Evolutionary conservation across 371 early-diverging fungal species (phyloP).

Genomic region (Cokeromyces recurvatus): DNA sequence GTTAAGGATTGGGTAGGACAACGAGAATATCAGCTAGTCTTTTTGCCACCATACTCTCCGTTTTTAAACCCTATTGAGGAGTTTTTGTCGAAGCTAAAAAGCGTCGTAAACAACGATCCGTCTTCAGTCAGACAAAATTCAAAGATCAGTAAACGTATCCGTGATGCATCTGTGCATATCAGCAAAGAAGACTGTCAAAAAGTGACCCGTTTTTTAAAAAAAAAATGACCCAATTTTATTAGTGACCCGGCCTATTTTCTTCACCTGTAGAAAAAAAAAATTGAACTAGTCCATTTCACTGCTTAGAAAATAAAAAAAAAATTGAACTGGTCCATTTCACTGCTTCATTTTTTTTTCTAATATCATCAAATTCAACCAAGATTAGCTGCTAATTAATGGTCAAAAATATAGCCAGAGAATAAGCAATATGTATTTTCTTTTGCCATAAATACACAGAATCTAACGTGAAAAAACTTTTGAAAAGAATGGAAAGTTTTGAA

Average conservation of each 20-base stretch:
- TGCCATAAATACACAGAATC: conserved; percentile 1
- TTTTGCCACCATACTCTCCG: conserved; percentile 16
- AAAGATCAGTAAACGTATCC: conserved; percentile 4
- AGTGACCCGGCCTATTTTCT: no score
- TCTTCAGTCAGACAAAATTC: conserved; percentile 2
- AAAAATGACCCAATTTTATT: no score
- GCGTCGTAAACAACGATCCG: conserved; percentile 8
- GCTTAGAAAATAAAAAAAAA: no score
- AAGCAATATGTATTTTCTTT: conserved; percentile 2
- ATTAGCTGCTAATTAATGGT: not conserved
- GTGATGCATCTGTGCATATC: not conserved
- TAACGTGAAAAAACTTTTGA: conserved; percentile 4
- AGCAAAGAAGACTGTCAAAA: no score
- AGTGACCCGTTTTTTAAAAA: not conserved
- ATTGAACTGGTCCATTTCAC: not conserved
- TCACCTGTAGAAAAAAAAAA: no score
- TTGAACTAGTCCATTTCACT: no score
- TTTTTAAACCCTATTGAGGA: conserved; percentile 19
- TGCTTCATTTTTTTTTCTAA: not conserved
- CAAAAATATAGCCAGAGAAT: conserved; percentile 1
- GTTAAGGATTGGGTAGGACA: not conserved
- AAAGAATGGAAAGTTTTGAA: conserved; percentile 3
- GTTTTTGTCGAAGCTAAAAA: conserved; percentile 16
- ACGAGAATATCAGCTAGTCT: conserved; percentile 2
- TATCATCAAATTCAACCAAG: conserved; percentile 6